Base-by-base conservation (phyloP, 768 basidiomycete genomes). In the Paxillus rubicundulus region DNA sequence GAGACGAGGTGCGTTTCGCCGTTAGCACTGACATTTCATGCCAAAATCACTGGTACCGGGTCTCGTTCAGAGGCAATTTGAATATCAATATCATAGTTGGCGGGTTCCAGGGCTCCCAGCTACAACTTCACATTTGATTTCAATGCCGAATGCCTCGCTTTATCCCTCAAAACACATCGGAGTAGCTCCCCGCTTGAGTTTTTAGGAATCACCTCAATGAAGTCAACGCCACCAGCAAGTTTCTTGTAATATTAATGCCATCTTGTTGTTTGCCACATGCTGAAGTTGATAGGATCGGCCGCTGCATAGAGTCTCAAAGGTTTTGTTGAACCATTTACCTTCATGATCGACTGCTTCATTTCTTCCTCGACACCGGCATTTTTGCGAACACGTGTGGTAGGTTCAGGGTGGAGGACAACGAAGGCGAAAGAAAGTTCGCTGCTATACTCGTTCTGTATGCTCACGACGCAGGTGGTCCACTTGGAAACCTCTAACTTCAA, bases 371-470 rank as follows among this genome's bases (percentile, higher is more conserved):
- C 55, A 44, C 75, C 68, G 30, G 59, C 60, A 42, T 61, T 47
- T 17, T 76, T 36, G 40, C 57, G 49, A 33, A 70, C 70, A 39
- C 75, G 71, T 37, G 67, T 61, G 5, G 72, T 72, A 13, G 72
- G 68, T 16, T 69, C 70, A 7, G 58, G 61, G 39, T 68, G 70
- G 14, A 80, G 76, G 1, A 82, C 83, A 37, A 88, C 68, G 63
- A 78, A 88, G n/a, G 86, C 86, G 53, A 85, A 58, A 2, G 87
- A 86, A 17, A 86, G 57, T 65, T 89, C 86, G n/a, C 86, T 85
- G 53, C 77, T 84, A 61, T 83, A 87, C 24, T 87, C 86, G 60
- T 88, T 85, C 4, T 76, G 75, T 32, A 86, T 64, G 14, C 83
- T 79, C 16, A 88, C 82, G 16, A 85, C 80, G 60, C 82, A 82